These are phyloP conservation scores for Ceratocystis ficicola DNA, from an alignment of 2,329 filamentous ascomycete genomes.

Conservation along the genomic window DNA sequence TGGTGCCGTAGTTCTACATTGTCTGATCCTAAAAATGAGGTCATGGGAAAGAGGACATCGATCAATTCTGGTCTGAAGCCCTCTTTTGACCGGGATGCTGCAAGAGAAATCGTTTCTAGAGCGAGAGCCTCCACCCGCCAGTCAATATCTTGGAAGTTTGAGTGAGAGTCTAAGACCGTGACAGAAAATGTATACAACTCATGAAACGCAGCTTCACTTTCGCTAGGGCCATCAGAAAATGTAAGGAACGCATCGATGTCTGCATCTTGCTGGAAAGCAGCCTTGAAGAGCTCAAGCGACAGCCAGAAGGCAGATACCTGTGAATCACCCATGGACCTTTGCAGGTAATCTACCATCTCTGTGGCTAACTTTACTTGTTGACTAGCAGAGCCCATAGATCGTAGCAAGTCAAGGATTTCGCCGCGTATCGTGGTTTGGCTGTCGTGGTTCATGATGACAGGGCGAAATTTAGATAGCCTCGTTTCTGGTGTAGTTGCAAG, in stretches of 20 bases:
- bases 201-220: slow-evolving; percentile 40
- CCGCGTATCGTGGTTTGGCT: slow-evolving; percentile 51
- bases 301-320: slow-evolving; percentile 71
- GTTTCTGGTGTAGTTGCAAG: slow-evolving; percentile 14
- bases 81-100: slow-evolving; percentile 52
- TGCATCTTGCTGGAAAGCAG: slow-evolving; percentile 38
- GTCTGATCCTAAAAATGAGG: slow-evolving; percentile 70
- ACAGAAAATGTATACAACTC: slow-evolving; percentile 61
- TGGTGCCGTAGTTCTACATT: slow-evolving; percentile 60
- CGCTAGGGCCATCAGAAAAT: slow-evolving; percentile 30
- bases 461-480: slow-evolving; percentile 37
- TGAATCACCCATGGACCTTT: slow-evolving; percentile 40
- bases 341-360: slow-evolving; percentile 52
- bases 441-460: slow-evolving; percentile 50
- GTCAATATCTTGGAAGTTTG: slow-evolving; percentile 41
- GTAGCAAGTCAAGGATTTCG: slow-evolving; percentile 47
- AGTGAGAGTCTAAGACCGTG: slow-evolving; percentile 44
- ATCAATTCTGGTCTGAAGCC: slow-evolving; percentile 76
- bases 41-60: slow-evolving; percentile 81
- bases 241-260: slow-evolving; percentile 57
- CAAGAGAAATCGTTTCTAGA: slow-evolving; percentile 66
- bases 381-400: slow-evolving; percentile 43
- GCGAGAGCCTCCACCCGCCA: slow-evolving; percentile 69
- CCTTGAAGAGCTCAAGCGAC: slow-evolving; percentile 57
- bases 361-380: slow-evolving; percentile 49